These are phyloP conservation scores for Paramecium sexaurelia DNA, from an alignment of 73 alveolate species.

Conservation along the genomic window DNA sequence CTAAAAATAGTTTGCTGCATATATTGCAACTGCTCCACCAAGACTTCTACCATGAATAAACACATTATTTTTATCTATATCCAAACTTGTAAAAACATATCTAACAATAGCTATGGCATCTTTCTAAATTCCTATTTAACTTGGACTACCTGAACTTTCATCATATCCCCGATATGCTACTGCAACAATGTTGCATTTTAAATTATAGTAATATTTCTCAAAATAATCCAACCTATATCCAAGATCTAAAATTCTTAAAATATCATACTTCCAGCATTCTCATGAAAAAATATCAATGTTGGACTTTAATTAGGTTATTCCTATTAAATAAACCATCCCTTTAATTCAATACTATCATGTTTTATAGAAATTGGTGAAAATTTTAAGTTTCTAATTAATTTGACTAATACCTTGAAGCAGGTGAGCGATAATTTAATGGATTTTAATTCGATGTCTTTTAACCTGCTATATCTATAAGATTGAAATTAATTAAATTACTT, in stretches of 20 bases:
- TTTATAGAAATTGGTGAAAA: not conserved
- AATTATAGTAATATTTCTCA: conserved; percentile 30
- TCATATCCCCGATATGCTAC: conserved; percentile 66
- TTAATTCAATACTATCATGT: conserved; percentile 11
- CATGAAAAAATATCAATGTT: conserved; percentile 59
- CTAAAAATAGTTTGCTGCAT: not conserved
- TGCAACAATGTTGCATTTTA: conserved; percentile 21
- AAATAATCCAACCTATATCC: conserved; percentile 55
- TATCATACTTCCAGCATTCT: conserved; percentile 64
- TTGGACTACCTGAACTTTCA: conserved; percentile 2
- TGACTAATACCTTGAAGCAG: not conserved
- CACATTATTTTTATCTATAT: conserved; percentile 15
- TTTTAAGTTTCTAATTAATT: not conserved
- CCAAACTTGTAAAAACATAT: not conserved
- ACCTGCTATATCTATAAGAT: not conserved
- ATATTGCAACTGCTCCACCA: conserved; percentile 64
- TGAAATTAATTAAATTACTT: not conserved
- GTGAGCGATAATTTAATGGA: not conserved
- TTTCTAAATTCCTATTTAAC: conserved; percentile 8
- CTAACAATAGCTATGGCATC: conserved; percentile 51
- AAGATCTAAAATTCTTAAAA: not conserved
- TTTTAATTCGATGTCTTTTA: not conserved
- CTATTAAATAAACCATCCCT: conserved; percentile 61
- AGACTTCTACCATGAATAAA: conserved; percentile 64
- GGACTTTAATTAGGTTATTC: not conserved